A percentile compares a stretch with the other conserved stretches of the same genome.
These are phyloP conservation scores for Trifolium pratense DNA, from an alignment of 306 rosid species.

Conservation along the genomic window DNA sequence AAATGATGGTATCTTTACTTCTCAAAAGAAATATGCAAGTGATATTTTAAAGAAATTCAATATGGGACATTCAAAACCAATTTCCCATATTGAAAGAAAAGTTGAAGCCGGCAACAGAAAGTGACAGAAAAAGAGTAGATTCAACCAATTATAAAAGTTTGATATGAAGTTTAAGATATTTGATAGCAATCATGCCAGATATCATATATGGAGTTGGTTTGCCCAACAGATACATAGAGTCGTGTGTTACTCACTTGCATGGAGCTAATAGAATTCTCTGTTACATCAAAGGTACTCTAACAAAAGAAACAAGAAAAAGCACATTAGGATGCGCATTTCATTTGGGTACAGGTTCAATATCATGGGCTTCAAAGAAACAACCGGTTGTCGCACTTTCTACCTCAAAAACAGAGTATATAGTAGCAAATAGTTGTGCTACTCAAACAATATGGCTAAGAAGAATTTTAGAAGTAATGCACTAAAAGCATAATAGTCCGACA, in stretches of 20 bases:
- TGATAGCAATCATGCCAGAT: background rate
- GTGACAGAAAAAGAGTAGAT: background rate
- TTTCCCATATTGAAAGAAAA: background rate
- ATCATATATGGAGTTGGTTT: background rate
- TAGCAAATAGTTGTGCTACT: too few relatives aligned
- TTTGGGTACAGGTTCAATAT: background rate
- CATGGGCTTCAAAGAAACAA: background rate
- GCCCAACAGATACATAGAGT: background rate
- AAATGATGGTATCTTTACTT: too few relatives aligned
- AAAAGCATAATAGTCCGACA: too few relatives aligned
- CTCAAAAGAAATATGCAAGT: background rate
- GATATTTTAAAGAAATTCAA: background rate
- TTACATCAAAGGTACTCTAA: too few relatives aligned
- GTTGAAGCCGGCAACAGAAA: background rate
- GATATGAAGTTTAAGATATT: background rate
- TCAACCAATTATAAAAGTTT: background rate
- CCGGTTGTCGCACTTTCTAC: too few relatives aligned
- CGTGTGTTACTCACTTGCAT: too few relatives aligned
- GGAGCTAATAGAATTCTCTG: too few relatives aligned
- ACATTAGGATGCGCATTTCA: background rate
- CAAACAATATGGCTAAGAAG: too few relatives aligned
- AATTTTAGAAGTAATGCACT: too few relatives aligned
- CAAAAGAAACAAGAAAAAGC: background rate
- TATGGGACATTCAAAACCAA: background rate
- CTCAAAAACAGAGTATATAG: too few relatives aligned